Percentiles rank a stretch among this genome's conserved stretches.
Conservation (phyloP, 1,284 basidiomycete genomes). For the Veloporphyrellus conicus region DNA sequence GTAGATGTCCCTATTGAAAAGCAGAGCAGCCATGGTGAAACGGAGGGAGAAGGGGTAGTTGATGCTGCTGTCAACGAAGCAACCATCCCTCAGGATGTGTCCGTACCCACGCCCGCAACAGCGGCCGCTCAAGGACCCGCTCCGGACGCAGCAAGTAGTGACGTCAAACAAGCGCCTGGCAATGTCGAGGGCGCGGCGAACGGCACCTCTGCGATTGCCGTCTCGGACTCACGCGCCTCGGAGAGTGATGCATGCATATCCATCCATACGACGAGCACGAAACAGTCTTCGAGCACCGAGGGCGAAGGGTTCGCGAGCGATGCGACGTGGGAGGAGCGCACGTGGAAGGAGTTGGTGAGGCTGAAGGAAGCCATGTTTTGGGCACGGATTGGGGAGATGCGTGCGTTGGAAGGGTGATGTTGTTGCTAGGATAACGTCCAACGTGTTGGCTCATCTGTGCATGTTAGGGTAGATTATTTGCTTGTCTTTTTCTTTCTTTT, state of each 20-base stretch:
- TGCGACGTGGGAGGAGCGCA: conserved; percentile 82
- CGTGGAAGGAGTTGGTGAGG: conserved; percentile 79
- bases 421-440: background rate
- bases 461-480: too few species aligned
- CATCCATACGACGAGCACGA: conserved; percentile 18
- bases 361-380: conserved; percentile 89
- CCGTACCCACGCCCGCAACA: background rate
- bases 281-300: conserved; percentile 21
- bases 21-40: background rate
- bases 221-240: background rate
- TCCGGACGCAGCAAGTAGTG: background rate
- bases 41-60: background rate
- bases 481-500: background rate
- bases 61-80: background rate
- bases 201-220: background rate
- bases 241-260: conserved; percentile 15
- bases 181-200: background rate
- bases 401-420: conserved; percentile 23
- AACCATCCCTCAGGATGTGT: background rate
- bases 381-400: conserved; percentile 71
- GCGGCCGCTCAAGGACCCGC: conserved; percentile 2
- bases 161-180: background rate
- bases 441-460: too few species aligned
- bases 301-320: conserved; percentile 49
- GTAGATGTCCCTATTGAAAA: background rate